Percentiles rank a stretch among this genome's conserved stretches.
Conservation (phyloP, 148 eudicot genomes). For the Drosera capensis region DNA sequence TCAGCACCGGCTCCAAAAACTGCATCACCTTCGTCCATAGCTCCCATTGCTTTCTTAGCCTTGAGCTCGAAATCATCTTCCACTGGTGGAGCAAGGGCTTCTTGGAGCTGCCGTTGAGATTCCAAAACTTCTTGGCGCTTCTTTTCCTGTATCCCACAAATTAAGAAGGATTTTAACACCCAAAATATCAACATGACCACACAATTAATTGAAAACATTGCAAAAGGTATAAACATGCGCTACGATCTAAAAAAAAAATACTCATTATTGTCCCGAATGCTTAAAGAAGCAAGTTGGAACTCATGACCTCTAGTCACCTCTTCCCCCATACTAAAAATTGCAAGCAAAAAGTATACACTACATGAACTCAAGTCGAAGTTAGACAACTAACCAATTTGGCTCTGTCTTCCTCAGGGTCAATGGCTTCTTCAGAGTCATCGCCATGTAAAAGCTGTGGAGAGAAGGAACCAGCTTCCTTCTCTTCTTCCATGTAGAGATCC, state of each 20-base stretch:
- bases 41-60: conserved; percentile 85
- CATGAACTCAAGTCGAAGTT: too few relatives aligned
- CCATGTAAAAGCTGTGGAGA: conserved; percentile 75
- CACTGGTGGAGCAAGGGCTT: conserved; percentile 51
- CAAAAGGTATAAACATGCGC: too few relatives aligned
- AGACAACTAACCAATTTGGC: conserved; percentile 43
- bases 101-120: conserved; percentile 47
- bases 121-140: conserved; percentile 61
- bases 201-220: too few relatives aligned
- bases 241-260: too few relatives aligned
- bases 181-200: not conserved
- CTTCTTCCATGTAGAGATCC: conserved; percentile 30
- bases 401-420: conserved; percentile 90
- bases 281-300: too few relatives aligned
- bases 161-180: not conserved
- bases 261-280: too few relatives aligned
- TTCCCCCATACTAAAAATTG: too few relatives aligned
- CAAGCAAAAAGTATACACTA: too few relatives aligned
- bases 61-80: conserved; percentile 72
- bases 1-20: conserved; percentile 76
- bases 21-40: conserved; percentile 88
- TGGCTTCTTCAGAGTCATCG: conserved; percentile 84
- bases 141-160: conserved; percentile 34
- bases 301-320: too few relatives aligned
- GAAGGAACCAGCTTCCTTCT: conserved; percentile 66